Percentiles rank a stretch among this genome's conserved stretches.
phyloP scores from a whole-genome alignment of 2,329 filamentous ascomycete genomes.

The Aureobasidium uvarum region DNA sequence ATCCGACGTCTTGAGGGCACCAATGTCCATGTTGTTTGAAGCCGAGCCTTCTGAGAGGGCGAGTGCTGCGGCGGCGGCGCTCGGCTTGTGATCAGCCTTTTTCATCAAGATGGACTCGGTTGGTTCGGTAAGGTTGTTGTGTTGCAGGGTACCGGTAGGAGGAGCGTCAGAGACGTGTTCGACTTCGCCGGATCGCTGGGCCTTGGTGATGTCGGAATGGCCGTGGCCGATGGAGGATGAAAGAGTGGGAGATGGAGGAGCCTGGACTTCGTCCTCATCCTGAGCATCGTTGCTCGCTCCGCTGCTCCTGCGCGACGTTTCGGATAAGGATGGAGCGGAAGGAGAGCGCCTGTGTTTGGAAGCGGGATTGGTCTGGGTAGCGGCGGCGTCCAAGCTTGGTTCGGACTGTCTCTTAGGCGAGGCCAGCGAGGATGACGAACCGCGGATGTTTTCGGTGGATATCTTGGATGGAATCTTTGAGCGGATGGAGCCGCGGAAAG shows the following conservation, averaged over 20 bases:
- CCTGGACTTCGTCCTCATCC: constrained; percentile 36
- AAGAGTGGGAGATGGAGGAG: constrained; percentile 83
- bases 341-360: constrained; percentile 38
- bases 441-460: constrained; percentile 72
- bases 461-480: constrained; percentile 83
- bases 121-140: constrained; percentile 57
- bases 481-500: constrained; percentile 73
- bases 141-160: constrained; percentile 61
- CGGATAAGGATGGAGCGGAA: constrained; percentile 32
- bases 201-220: constrained; percentile 74
- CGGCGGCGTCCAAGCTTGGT: constrained; percentile 59
- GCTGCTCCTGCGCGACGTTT: constrained; percentile 41
- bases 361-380: constrained; percentile 69
- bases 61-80: constrained; percentile 35
- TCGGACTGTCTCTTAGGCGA: constrained; percentile 18
- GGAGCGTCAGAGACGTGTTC: constrained; percentile 92
- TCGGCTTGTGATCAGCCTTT: constrained; percentile 57
- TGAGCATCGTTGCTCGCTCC: constrained; percentile 35
- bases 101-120: constrained; percentile 89
- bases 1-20: constrained; percentile 87
- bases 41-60: constrained; percentile 30
- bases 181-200: constrained; percentile 84
- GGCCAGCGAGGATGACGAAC: constrained; percentile 52
- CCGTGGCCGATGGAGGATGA: constrained; percentile 70
- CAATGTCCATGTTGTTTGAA: constrained; percentile 68